Evolutionary conservation across 2,329 filamentous ascomycete genomes (phyloP).

Genomic region (Neopestalotiopsis sp.): DNA sequence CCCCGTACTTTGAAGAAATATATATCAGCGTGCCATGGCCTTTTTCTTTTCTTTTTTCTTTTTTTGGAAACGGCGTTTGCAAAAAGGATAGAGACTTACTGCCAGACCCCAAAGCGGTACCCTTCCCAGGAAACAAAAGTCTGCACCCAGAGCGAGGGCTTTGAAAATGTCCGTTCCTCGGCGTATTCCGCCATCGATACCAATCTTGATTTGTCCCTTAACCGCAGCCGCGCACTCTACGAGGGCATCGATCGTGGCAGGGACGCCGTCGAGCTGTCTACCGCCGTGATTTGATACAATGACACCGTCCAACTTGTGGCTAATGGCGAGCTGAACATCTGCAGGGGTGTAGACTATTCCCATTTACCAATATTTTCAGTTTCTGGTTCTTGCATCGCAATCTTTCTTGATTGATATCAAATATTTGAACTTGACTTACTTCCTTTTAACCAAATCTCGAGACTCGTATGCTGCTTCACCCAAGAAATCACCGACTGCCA

Average conservation of each 20-base stretch:
- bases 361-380: not conserved
- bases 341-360: slow-evolving; percentile 41
- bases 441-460: slow-evolving; percentile 56
- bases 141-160: slow-evolving; percentile 55
- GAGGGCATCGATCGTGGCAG: slow-evolving; percentile 49
- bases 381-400: no score
- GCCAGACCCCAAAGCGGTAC: slow-evolving; percentile 56
- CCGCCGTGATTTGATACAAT: slow-evolving; percentile 55
- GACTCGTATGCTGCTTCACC: slow-evolving; percentile 50
- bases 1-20: no score
- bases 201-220: slow-evolving; percentile 48
- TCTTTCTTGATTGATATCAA: no score
- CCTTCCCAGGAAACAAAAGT: slow-evolving; percentile 53
- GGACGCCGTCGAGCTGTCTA: slow-evolving; percentile 50
- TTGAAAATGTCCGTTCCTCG: slow-evolving; percentile 59
- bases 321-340: slow-evolving; percentile 46
- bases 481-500: slow-evolving; percentile 58
- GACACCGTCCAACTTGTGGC: slow-evolving; percentile 33
- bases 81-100: slow-evolving; percentile 7
- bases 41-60: no score
- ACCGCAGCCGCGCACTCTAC: slow-evolving; percentile 52
- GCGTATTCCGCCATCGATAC: slow-evolving; percentile 55
- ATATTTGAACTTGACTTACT: not conserved
- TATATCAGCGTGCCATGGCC: no score
- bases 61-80: no score